phyloP scores from a whole-genome alignment of 148 eudicot genomes.

The Mesembryanthemum crystallinum region DNA sequence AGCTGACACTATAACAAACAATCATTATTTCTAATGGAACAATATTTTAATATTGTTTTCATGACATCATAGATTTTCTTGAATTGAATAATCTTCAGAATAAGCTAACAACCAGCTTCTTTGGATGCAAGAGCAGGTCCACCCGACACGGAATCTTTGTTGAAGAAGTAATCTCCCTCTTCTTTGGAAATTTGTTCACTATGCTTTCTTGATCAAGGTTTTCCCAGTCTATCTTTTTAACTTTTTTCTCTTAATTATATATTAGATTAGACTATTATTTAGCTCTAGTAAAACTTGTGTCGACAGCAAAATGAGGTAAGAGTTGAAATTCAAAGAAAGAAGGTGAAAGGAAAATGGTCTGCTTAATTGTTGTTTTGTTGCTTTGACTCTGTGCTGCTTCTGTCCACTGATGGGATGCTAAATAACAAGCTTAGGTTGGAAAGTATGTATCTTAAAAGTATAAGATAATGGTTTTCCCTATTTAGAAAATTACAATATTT shows the following conservation, averaged over 20 bases:
- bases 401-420: slow-evolving; percentile 8
- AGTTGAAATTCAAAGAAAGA: slow-evolving; percentile 3
- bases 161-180: slow-evolving; percentile 40
- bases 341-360: neutral
- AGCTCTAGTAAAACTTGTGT: slow-evolving; percentile 20
- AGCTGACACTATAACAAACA: slow-evolving; percentile 35
- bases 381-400: slow-evolving; percentile 15
- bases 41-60: slow-evolving; percentile 6
- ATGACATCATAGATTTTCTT: slow-evolving; percentile 33
- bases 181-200: neutral
- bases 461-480: neutral
- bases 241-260: neutral
- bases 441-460: slow-evolving; percentile 17
- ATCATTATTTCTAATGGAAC: slow-evolving; percentile 16
- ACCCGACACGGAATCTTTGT: slow-evolving; percentile 48
- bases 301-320: slow-evolving; percentile 21
- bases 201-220: neutral
- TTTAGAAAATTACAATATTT: neutral
- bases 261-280: neutral
- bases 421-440: slow-evolving; percentile 25
- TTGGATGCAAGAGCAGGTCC: slow-evolving; percentile 33
- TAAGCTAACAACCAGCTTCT: slow-evolving; percentile 22
- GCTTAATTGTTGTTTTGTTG: neutral
- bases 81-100: neutral
- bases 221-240: neutral